Base-by-base conservation (phyloP, 2,329 filamentous ascomycete genomes). In the Coniochaeta pulveracea region DNA sequence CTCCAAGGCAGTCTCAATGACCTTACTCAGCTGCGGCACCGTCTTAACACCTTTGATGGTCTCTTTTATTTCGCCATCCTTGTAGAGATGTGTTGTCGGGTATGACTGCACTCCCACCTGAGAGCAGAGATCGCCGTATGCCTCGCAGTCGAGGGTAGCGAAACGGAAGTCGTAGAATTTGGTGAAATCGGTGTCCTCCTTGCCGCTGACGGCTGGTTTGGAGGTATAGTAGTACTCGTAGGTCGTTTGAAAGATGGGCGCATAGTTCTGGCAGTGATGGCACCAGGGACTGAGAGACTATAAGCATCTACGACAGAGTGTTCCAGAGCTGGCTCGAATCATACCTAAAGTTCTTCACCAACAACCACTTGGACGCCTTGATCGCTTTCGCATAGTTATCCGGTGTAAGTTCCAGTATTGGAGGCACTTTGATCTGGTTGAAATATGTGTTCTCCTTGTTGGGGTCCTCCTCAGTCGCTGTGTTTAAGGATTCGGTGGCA, bases 181-280 rank as follows among this genome's bases (percentile, higher is more conserved):
- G 19, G 78, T 76, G 50, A 95, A 95, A 18, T 60, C 57, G 25
- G 67, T 60, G 59, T 73, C 41, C 53, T 64, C 46, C 60, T 69
- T 58, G 61, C 71, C 44, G 55, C 63, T 47, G 60, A 64, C 46
- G 53, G 79, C 61, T 11, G 81, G 80, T 47, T 85, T 79, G 23
- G 85, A 91, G 23, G 88, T 95, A 61, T 85, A 64, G 63, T 95
- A 98, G 57, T 79, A 95, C 61, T 98, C 91, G 66, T 96, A 94
- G 10, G 89, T 58, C 5, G 88, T 95, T 58, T 96, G 86, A 66
- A 76, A 95, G 33, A 75, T 79, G 6, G 91, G 91, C 34, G 84
- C 85, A 49, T 85, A 83, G 32, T 70, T 64, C 52, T 70, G 69
- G 61, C 88, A 95, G 56, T 94, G 85, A 29, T 68, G 69, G 56